Conservation (phyloP, 306 rosid genomes). For the Geum urbanum region DNA sequence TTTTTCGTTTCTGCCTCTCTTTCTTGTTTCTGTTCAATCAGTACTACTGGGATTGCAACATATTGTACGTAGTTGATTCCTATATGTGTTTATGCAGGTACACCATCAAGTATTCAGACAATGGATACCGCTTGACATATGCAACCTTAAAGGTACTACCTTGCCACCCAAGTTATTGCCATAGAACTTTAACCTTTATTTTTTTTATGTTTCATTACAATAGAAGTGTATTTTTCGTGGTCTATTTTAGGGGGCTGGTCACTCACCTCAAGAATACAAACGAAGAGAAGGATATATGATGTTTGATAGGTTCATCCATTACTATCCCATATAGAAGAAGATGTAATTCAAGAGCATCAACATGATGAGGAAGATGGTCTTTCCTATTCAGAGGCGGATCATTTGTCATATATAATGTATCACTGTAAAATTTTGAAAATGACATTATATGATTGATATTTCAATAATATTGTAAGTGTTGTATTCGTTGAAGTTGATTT, state of each 20-base stretch:
- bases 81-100: conserved; percentile 6
- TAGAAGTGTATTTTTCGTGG: not conserved
- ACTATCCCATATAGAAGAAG: conserved; percentile 6
- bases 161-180: not conserved
- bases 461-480: not conserved
- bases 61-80: not conserved
- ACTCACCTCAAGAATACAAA: conserved; percentile 25
- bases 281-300: conserved; percentile 21
- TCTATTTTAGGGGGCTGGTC: conserved; percentile 19
- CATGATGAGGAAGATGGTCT: not conserved
- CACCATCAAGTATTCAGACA: conserved; percentile 18
- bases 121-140: conserved; percentile 27
- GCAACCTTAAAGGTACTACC: conserved; percentile 22
- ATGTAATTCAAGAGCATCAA: not conserved
- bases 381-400: not conserved
- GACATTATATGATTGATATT: not conserved
- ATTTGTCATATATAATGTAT: not conserved
- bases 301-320: conserved; percentile 22
- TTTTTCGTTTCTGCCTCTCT: not conserved
- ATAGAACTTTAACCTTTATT: not conserved
- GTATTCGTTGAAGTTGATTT: not conserved
- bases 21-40: not conserved
- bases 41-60: not conserved
- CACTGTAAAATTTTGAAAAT: not conserved
- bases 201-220: not conserved